phyloP scores from a whole-genome alignment of 345 rosid genomes.

The Stellera chamaejasme region DNA sequence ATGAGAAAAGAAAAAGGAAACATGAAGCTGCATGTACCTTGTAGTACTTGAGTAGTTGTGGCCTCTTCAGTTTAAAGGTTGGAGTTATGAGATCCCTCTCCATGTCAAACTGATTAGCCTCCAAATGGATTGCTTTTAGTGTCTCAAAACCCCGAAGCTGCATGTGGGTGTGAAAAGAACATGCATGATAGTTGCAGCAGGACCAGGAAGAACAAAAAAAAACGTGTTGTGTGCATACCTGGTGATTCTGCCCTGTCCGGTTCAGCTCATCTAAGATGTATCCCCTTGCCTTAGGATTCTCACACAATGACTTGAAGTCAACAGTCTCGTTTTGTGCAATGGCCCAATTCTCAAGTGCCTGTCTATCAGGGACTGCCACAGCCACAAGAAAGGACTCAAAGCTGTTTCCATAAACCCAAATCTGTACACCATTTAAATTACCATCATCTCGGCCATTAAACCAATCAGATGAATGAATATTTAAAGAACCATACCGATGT shows the following conservation, averaged over 20 bases:
- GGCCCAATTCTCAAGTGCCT: constrained; percentile 83
- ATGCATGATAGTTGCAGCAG: not conserved
- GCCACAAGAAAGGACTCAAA: constrained; percentile 90
- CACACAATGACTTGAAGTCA: constrained; percentile 64
- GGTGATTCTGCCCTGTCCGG: constrained; percentile 49
- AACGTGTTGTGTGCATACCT: constrained; percentile 31
- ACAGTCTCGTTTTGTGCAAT: constrained; percentile 25
- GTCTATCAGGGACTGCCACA: constrained; percentile 68
- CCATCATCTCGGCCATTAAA: no score
- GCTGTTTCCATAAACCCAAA: constrained; percentile 94
- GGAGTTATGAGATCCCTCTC: constrained; percentile 85
- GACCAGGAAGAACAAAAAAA: constrained; percentile 2
- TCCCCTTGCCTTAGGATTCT: constrained; percentile 54
- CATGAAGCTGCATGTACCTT: constrained; percentile 31
- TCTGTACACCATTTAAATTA: constrained; percentile 26
- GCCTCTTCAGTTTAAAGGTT: constrained; percentile 86
- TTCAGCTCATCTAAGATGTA: constrained; percentile 77
- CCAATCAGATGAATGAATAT: no score
- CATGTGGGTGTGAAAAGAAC: constrained; percentile 13
- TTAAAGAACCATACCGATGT: constrained; percentile 44
- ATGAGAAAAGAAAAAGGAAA: not conserved
- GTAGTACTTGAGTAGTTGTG: constrained; percentile 76
- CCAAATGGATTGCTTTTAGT: constrained; percentile 79
- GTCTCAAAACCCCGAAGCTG: constrained; percentile 92
- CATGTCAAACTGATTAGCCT: constrained; percentile 70